phyloP scores from a whole-genome alignment of 768 basidiomycete genomes.

The Tulasnella sp. region DNA sequence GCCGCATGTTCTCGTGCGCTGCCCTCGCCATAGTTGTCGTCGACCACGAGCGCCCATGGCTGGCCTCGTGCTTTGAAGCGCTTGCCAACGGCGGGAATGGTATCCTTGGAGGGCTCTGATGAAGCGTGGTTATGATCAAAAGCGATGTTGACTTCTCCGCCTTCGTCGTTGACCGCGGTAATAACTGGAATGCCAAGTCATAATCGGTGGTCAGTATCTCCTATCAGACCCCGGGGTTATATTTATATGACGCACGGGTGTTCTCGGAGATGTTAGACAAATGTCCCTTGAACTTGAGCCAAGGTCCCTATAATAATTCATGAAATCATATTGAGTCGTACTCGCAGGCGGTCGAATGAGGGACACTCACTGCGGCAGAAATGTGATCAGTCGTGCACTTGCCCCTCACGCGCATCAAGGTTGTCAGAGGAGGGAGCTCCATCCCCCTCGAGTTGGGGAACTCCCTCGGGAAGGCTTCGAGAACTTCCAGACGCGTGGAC shows the following conservation, averaged over 20 bases:
- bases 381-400: constrained; percentile 99
- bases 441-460: constrained; percentile 54
- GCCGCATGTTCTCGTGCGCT: constrained; percentile 97
- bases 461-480: constrained; percentile 76
- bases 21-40: constrained; percentile 97
- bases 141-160: constrained; percentile 85
- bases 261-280: constrained; percentile 95
- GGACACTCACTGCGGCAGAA: constrained; percentile 68
- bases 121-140: constrained; percentile 49
- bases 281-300: constrained; percentile 99
- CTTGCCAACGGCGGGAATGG: constrained; percentile 88
- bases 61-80: constrained; percentile 71
- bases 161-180: constrained; percentile 92
- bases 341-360: not conserved
- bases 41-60: constrained; percentile 90
- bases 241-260: constrained; percentile 50
- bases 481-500: constrained; percentile 77
- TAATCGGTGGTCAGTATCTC: not conserved
- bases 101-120: constrained; percentile 48
- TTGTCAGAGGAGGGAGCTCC: constrained; percentile 76
- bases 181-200: constrained; percentile 52
- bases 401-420: constrained; percentile 86
- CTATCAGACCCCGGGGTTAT: not conserved
- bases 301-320: constrained; percentile 59
- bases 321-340: not conserved